Evolutionary conservation across 257 asterid genomes (phyloP), one percentile per base, ranked within the genome.

Genomic region (Perilla frutescens): DNA sequence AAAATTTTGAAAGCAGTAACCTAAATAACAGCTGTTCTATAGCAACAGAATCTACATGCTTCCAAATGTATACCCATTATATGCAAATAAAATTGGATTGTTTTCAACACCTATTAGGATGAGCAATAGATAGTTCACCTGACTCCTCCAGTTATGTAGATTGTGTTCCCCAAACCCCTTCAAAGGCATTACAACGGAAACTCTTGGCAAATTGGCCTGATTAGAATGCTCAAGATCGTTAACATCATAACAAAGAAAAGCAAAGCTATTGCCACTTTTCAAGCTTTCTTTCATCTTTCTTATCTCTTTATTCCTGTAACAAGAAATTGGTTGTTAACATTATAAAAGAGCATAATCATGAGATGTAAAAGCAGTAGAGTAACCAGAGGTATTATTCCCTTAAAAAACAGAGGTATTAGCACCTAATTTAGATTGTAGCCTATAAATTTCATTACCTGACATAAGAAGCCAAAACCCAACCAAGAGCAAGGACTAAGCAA

Each of bases 121-220:
- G 67, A 62, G 69, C 76, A 74, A 55, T 20, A 55, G 63, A 54
- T 67, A 68, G 7, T 71, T 84, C 75, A 92, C 99, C 98, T 95
- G 99, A 74, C 84, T 84, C 81, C 96, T 92, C 99, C 99, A 95
- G 83, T 95, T 95, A 79, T 92, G 99, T 13, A 95, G 86, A 85
- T 95, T 95, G 80, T 95, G 97, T 77, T 95, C 99, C 72, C 99
- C 98, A 55, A 89, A 95, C 43, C 99, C 99, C 86, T 95, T 95
- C 80, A 95, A 78, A 61, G 99, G 99, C 99, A 95, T 88, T 72
- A 95, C 96, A 56, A 95, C 96, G 63, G 99, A 77, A 76, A 95
- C 97, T 77, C 84, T 88, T 31, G 99, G 99, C 87, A 95, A 86
- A 12, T 82, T 81, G 83, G 69, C 82, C 87, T 95, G 97, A 71